phyloP scores from a whole-genome alignment of 2,329 filamentous ascomycete genomes.

The Pezicula neosporulosa region DNA sequence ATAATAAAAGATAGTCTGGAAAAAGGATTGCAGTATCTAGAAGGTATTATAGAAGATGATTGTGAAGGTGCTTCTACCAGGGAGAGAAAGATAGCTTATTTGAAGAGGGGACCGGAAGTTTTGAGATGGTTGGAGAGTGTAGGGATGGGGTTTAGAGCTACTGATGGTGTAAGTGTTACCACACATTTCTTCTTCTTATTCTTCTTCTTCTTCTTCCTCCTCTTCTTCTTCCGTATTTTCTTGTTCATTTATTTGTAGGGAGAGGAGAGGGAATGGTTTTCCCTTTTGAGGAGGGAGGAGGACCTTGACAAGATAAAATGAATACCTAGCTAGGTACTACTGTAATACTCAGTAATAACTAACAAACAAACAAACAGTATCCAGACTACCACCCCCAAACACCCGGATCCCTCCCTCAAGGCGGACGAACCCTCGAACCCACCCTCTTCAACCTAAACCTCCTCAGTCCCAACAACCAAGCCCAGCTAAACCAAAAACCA shows the following conservation, averaged over 20 bases:
- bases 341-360: too few relatives aligned
- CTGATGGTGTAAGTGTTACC: too few relatives aligned
- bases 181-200: too few relatives aligned
- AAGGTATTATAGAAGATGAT: constrained; percentile 24
- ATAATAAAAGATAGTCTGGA: constrained; percentile 22
- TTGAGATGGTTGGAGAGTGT: constrained; percentile 24
- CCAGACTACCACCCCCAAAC: constrained; percentile 30
- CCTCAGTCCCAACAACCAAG: background rate
- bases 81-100: constrained; percentile 24
- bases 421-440: background rate
- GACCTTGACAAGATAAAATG: too few relatives aligned
- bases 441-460: background rate
- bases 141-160: constrained; percentile 24
- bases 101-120: constrained; percentile 29
- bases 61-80: constrained; percentile 25
- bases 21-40: constrained; percentile 25
- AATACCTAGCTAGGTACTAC: too few relatives aligned
- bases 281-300: too few relatives aligned
- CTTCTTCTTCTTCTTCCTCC: too few relatives aligned
- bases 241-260: too few relatives aligned
- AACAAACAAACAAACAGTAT: too few relatives aligned
- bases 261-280: too few relatives aligned
- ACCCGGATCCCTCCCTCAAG: constrained; percentile 1
- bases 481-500: background rate
- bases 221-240: too few relatives aligned